Evolutionary conservation across 768 basidiomycete species (phyloP).

Genomic region (Plicaturopsis crispa): DNA sequence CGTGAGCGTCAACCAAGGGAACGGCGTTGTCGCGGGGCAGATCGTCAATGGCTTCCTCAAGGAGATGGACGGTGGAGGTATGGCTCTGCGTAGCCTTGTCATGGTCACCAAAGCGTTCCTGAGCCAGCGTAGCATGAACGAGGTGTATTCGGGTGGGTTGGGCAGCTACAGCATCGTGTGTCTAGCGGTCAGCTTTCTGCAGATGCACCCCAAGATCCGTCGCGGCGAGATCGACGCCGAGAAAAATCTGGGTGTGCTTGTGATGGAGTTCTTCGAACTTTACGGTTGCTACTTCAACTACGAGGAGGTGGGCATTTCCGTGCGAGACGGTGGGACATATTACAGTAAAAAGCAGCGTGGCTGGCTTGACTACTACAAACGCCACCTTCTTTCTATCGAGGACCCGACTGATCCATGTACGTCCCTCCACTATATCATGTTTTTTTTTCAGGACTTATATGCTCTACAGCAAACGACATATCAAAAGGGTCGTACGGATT

Average conservation of each 20-base stretch:
- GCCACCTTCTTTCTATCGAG: slow-evolving; percentile 72
- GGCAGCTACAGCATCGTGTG: slow-evolving; percentile 95
- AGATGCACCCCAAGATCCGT: slow-evolving; percentile 96
- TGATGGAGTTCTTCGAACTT: slow-evolving; percentile 96
- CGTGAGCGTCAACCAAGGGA: slow-evolving; percentile 87
- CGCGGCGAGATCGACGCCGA: slow-evolving; percentile 81
- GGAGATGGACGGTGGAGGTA: slow-evolving; percentile 43
- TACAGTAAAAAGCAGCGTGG: slow-evolving; percentile 76
- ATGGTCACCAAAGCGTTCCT: slow-evolving; percentile 89
- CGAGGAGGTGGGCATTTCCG: slow-evolving; percentile 80
- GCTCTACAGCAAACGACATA: slow-evolving; percentile 77
- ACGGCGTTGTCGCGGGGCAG: slow-evolving; percentile 70
- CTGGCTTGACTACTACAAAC: slow-evolving; percentile 62
- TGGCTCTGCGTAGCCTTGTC: slow-evolving; percentile 77
- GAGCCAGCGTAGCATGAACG: slow-evolving; percentile 88
- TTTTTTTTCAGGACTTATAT: slow-evolving; percentile 3
- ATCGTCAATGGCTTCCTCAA: slow-evolving; percentile 78
- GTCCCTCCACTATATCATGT: slow-evolving; percentile 22
- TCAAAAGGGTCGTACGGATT: slow-evolving; percentile 85
- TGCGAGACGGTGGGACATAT: slow-evolving; percentile 85
- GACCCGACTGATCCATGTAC: slow-evolving; percentile 86
- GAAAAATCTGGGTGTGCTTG: slow-evolving; percentile 85
- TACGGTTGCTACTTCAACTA: slow-evolving; percentile 93
- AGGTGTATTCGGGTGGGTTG: slow-evolving; percentile 93
- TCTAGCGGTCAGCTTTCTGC: slow-evolving; percentile 87